Evolutionary conservation across 805 yeast genomes (phyloP), one percentile per base, ranked within the genome.

Genomic region (Wickerhamomyces pijperi): DNA sequence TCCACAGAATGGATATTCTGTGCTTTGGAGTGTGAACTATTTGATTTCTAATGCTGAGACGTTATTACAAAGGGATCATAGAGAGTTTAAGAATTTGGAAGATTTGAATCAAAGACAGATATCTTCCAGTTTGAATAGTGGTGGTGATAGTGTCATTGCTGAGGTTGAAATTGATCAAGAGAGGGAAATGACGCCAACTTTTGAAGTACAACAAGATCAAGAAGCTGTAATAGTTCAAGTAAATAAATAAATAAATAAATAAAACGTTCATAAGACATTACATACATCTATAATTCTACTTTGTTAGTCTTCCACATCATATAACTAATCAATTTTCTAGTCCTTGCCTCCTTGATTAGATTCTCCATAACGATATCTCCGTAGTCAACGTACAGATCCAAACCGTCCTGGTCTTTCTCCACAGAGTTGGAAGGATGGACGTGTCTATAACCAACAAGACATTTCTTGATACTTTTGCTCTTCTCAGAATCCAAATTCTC

Each of bases 361-460:
- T 25, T 25, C 14, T 25, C 29, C 9, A 25, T 25, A 14, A 25
- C 29, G 14, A 25, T 8, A 12, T 25, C 29, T 13, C 29, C 29
- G 14, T 13, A 25, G 29, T 25, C 29, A 25, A 25, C n/a, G 14
- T 4, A 11, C 29, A 21, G 11, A 11, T 21, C 25, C 11, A 11
- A 8, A 8, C n/a, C 29, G 13, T 25, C 29, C 13, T 9, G 13
- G 13, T 25, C 29, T 13, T 28, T 9, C 50, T 44, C 0, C 36
- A 20, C 13, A 14, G n/a, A 7, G 13, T 25, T 25, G 14, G n/a
- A 25, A 0, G 87, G 82, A 47, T 78, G 72, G 17, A 74, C 64
- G 54, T 85, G 95, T 40, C 65, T 65, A 53, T 75, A 85, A 13
- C 74, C 80, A 17, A 63, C 53, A 19, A 85, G 60, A 32, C 87